Conservation (phyloP, 1,284 basidiomycete species). For the Heterobasidion irregulare region DNA sequence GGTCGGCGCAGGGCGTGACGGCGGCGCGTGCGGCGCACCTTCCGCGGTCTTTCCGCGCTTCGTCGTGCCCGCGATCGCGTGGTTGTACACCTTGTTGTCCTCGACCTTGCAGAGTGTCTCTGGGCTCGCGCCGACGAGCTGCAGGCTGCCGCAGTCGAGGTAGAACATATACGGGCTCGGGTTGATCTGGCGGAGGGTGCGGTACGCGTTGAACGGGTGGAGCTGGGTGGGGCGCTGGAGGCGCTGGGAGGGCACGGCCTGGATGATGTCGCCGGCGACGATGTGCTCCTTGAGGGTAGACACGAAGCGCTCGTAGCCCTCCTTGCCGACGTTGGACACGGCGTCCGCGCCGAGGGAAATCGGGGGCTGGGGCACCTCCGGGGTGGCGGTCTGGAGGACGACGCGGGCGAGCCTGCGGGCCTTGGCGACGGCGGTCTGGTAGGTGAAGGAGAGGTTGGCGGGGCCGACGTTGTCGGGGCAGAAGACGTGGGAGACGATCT, state of each 20-base stretch:
- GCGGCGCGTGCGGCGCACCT: conserved; percentile 41
- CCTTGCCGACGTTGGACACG: conserved; percentile 89
- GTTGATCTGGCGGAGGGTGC: conserved; percentile 90
- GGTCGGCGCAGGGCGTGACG: background rate
- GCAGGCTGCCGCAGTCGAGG: conserved; percentile 86
- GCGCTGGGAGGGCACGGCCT: conserved; percentile 95
- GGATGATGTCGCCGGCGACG: conserved; percentile 95
- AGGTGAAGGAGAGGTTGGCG: conserved; percentile 67
- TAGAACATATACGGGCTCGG: conserved; percentile 99
- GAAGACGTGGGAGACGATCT: conserved; percentile 94
- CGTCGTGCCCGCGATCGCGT: conserved; percentile 96
- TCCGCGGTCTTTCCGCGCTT: conserved; percentile 79
- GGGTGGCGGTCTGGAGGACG: conserved; percentile 49
- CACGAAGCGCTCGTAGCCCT: conserved; percentile 90
- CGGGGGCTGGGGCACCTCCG: conserved; percentile 60
- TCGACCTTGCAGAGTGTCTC: conserved; percentile 98
- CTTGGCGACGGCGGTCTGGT: conserved; percentile 76
- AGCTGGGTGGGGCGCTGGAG: conserved; percentile 79
- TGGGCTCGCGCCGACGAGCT: conserved; percentile 94
- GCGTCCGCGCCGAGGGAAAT: conserved; percentile 67
- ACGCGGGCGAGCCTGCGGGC: conserved; percentile 67
- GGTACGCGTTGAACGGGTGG: conserved; percentile 96
- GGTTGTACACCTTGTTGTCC: conserved; percentile 89
- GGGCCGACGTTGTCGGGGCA: conserved; percentile 60
- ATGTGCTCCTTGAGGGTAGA: conserved; percentile 92